These are phyloP conservation scores for Batkoa obscura DNA, from an alignment of 371 early-diverging fungal species.

Conservation along the genomic window DNA sequence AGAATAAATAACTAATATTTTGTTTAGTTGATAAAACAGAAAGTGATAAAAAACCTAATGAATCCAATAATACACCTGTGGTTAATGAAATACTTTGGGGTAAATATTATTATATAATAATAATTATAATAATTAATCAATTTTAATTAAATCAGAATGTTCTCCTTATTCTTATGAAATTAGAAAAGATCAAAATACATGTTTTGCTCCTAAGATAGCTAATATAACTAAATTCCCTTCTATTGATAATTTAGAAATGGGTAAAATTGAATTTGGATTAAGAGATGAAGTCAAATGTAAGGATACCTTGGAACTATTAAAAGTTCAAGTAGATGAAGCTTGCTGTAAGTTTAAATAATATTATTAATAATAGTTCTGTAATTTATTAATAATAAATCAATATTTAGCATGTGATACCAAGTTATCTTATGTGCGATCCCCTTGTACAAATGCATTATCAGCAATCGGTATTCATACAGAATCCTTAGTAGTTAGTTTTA, in stretches of 20 bases:
- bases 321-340: background rate
- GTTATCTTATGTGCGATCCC: background rate
- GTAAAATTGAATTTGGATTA: background rate
- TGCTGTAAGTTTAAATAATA: background rate
- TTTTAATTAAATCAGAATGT: background rate
- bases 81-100: background rate
- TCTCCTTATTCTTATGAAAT: background rate
- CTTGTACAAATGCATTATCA: background rate
- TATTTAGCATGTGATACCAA: constrained; percentile 2
- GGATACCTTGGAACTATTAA: background rate
- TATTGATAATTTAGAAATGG: background rate
- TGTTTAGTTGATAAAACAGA: background rate
- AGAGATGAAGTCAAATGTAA: background rate
- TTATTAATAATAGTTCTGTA: background rate
- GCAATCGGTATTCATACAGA: background rate
- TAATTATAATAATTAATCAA: background rate
- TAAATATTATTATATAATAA: background rate
- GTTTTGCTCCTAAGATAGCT: background rate
- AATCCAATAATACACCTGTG: background rate
- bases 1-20: background rate
- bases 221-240: background rate
- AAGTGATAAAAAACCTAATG: background rate
- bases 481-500: constrained; percentile 1
- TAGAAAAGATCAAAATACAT: background rate
- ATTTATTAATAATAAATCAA: no score